Percentiles rank a stretch among this genome's conserved stretches.
Evolutionary conservation across 2,329 filamentous ascomycete genomes (phyloP).

Genomic region (Juglanconis sp.): DNA sequence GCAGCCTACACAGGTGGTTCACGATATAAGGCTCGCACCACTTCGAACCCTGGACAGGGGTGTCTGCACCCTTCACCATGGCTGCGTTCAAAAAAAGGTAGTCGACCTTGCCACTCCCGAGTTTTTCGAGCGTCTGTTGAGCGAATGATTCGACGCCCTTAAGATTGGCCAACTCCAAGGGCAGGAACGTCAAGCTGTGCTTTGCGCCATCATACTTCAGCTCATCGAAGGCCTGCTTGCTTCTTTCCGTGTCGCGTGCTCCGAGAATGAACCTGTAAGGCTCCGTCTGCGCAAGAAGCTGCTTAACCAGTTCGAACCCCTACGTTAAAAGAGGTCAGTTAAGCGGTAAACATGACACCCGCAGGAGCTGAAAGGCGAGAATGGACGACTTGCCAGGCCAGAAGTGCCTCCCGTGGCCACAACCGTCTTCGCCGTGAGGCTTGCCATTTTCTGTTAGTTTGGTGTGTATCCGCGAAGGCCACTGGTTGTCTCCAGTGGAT

Average conservation of each 20-base stretch:
- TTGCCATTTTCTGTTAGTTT: conserved; percentile 1
- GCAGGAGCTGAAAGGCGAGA: neutral
- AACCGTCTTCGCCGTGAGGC: conserved; percentile 41
- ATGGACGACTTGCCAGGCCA: conserved; percentile 38
- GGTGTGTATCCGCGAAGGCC: neutral
- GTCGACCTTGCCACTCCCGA: conserved; percentile 42
- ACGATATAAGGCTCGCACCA: conserved; percentile 51
- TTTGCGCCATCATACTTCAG: conserved; percentile 38
- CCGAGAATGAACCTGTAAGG: conserved; percentile 49
- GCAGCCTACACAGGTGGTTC: conserved; percentile 47
- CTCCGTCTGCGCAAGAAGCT: conserved; percentile 43
- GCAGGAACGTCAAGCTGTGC: conserved; percentile 43
- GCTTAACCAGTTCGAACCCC: conserved; percentile 53
- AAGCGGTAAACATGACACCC: neutral
- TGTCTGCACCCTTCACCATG: conserved; percentile 33
- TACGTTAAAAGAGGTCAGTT: conserved; percentile 22
- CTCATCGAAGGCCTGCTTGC: conserved; percentile 39
- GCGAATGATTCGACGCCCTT: conserved; percentile 45
- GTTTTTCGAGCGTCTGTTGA: conserved; percentile 36
- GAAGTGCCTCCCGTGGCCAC: conserved; percentile 50
- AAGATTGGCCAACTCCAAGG: conserved; percentile 46
- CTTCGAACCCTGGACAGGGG: conserved; percentile 38
- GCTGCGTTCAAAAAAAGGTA: conserved; percentile 50
- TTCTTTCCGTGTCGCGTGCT: conserved; percentile 40
- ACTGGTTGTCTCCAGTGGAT: too few relatives aligned